A percentile compares a stretch with the other conserved stretches of the same genome.
phyloP scores from a whole-genome alignment of 495 filamentous ascomycete species.

The Letharia lupina region DNA sequence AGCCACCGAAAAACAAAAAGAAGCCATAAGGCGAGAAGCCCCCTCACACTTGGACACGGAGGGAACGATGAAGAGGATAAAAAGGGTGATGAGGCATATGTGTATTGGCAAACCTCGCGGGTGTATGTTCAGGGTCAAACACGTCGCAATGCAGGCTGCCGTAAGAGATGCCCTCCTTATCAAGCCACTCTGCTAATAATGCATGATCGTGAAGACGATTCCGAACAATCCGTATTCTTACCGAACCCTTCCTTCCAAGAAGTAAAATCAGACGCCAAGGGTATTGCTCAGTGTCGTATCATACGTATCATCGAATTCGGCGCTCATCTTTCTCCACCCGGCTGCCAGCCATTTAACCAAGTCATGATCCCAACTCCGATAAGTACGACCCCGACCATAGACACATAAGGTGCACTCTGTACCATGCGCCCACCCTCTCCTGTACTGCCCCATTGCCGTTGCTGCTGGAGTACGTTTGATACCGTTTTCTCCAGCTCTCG shows the following conservation, averaged over 20 bases:
- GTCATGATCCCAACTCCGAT: slow-evolving; percentile 90
- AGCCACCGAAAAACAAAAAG: neutral
- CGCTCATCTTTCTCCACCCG: slow-evolving; percentile 49
- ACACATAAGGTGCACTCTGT: slow-evolving; percentile 72
- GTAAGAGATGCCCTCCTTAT: neutral
- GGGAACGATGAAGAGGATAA: neutral
- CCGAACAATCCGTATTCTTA: neutral
- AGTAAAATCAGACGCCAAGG: neutral
- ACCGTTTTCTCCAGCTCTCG: slow-evolving; percentile 35
- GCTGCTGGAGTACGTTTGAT: slow-evolving; percentile 36
- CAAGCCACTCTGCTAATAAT: neutral
- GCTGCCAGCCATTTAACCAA: slow-evolving; percentile 81
- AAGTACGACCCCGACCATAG: slow-evolving; percentile 81
- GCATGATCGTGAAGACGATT: neutral
- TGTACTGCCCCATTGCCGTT: slow-evolving; percentile 18
- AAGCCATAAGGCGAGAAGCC: neutral
- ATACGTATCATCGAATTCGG: neutral
- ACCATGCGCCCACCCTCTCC: slow-evolving; percentile 36
- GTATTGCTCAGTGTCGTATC: neutral
- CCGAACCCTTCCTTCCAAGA: neutral
- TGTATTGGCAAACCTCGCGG: neutral
- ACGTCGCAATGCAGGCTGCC: neutral
- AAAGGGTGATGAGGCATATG: neutral
- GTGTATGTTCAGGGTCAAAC: neutral
- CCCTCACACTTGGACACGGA: neutral